These are phyloP conservation scores for Bathelium albidoporum DNA, from an alignment of 495 filamentous ascomycete species.

Conservation along the genomic window DNA sequence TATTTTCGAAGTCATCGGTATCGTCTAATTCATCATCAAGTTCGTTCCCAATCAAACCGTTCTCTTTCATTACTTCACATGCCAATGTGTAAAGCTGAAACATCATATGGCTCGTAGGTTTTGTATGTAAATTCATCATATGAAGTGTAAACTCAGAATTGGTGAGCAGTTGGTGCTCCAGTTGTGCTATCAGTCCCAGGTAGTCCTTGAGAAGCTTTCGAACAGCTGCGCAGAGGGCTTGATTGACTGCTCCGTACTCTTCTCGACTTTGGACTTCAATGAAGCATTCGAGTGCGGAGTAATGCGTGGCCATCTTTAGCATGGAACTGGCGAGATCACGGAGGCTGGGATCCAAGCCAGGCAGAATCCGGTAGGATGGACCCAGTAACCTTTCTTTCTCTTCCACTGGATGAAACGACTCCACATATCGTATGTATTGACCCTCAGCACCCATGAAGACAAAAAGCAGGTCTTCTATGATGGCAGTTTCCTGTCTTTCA, in stretches of 20 bases:
- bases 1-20: conserved; percentile 75
- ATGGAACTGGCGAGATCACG: conserved; percentile 79
- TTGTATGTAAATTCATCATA: conserved; percentile 79
- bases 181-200: conserved; percentile 78
- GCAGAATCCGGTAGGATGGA: conserved; percentile 65
- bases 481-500: conserved; percentile 71
- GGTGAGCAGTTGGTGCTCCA: conserved; percentile 83
- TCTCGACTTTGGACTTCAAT: conserved; percentile 87
- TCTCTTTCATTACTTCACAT: conserved; percentile 76
- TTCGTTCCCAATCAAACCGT: conserved; percentile 79
- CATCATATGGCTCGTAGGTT: conserved; percentile 82
- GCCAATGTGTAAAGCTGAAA: conserved; percentile 77
- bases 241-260: conserved; percentile 92
- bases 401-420: conserved; percentile 65
- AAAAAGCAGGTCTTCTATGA: conserved; percentile 84
- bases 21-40: conserved; percentile 73
- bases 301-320: conserved; percentile 92
- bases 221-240: conserved; percentile 87
- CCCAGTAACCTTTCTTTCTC: conserved; percentile 82
- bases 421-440: conserved; percentile 81
- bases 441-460: conserved; percentile 99
- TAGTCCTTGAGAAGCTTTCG: conserved; percentile 88
- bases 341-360: conserved; percentile 82
- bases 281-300: conserved; percentile 81
- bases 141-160: conserved; percentile 83